Percentiles rank a stretch among this genome's conserved stretches.
These are phyloP conservation scores for Dothistroma pini DNA, from an alignment of 2,329 filamentous ascomycete genomes.

Conservation along the genomic window DNA sequence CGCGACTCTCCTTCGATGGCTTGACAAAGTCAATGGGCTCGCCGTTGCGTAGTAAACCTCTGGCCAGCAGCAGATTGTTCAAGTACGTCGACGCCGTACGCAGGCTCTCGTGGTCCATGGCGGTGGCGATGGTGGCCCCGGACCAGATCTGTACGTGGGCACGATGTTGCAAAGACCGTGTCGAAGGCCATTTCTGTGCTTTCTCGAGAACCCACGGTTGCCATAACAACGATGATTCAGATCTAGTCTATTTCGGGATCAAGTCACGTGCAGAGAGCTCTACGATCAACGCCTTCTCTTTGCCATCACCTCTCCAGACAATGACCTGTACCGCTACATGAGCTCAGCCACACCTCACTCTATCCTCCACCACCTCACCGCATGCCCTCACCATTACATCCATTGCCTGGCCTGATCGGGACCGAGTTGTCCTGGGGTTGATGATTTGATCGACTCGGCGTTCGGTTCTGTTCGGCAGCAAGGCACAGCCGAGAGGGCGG, in stretches of 20 bases:
- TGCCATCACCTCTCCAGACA: too few relatives aligned
- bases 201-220: not conserved
- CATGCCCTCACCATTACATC: not conserved
- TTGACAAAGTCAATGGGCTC: slow-evolving; percentile 76
- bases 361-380: too few relatives aligned
- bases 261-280: not conserved
- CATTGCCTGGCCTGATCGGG: too few relatives aligned
- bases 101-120: slow-evolving; percentile 51
- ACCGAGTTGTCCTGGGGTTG: too few relatives aligned
- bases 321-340: too few relatives aligned
- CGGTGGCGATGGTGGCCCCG: not conserved
- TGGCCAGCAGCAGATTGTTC: slow-evolving; percentile 62
- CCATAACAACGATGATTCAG: not conserved
- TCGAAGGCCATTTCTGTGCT: not conserved
- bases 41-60: slow-evolving; percentile 60
- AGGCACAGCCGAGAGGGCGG: too few relatives aligned
- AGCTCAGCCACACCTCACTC: too few relatives aligned
- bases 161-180: not conserved
- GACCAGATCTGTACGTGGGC: not conserved
- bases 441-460: too few relatives aligned
- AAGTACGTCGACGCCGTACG: slow-evolving; percentile 61
- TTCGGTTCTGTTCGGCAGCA: too few relatives aligned
- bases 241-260: not conserved
- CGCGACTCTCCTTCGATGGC: slow-evolving; percentile 67
- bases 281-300: too few relatives aligned